Evolutionary conservation across 306 rosid species (phyloP).

Genomic region (Quercus variabilis): DNA sequence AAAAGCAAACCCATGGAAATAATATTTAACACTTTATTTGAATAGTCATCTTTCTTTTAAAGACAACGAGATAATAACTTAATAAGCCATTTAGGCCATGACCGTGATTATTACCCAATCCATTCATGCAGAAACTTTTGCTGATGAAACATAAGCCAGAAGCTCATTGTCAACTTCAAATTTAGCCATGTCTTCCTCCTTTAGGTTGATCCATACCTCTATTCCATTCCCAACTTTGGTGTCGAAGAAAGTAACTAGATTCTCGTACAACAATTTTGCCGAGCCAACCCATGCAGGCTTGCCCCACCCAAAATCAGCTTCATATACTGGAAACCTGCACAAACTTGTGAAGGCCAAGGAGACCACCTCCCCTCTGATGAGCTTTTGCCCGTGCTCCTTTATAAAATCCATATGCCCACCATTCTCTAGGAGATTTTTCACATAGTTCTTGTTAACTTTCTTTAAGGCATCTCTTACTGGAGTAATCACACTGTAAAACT

Average conservation of each 20-base stretch:
- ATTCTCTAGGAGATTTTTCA: constrained; percentile 17
- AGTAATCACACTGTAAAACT: background rate
- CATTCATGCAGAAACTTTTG: background rate
- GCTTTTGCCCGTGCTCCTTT: background rate
- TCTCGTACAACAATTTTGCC: constrained; percentile 29
- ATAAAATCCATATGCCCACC: constrained; percentile 16
- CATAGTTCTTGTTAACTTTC: constrained; percentile 28
- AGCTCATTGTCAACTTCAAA: constrained; percentile 33
- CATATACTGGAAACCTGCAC: constrained; percentile 48
- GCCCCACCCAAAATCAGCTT: constrained; percentile 60
- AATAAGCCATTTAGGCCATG: too few species aligned
- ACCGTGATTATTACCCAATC: too few species aligned
- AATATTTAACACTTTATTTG: too few species aligned
- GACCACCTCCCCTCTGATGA: constrained; percentile 26
- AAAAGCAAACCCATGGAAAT: too few species aligned
- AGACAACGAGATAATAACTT: too few species aligned
- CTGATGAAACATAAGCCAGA: constrained; percentile 12
- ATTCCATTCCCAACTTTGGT: constrained; percentile 37
- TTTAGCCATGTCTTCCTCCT: constrained; percentile 42
- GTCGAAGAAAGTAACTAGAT: constrained; percentile 43
- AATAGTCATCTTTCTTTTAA: too few species aligned
- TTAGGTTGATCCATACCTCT: constrained; percentile 42
- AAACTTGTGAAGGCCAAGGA: constrained; percentile 33
- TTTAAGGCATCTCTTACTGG: constrained; percentile 28
- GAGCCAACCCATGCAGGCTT: constrained; percentile 47